Evolutionary conservation across 805 yeast genomes (phyloP).

Genomic region (Cyberlindnera misumaiensis): DNA sequence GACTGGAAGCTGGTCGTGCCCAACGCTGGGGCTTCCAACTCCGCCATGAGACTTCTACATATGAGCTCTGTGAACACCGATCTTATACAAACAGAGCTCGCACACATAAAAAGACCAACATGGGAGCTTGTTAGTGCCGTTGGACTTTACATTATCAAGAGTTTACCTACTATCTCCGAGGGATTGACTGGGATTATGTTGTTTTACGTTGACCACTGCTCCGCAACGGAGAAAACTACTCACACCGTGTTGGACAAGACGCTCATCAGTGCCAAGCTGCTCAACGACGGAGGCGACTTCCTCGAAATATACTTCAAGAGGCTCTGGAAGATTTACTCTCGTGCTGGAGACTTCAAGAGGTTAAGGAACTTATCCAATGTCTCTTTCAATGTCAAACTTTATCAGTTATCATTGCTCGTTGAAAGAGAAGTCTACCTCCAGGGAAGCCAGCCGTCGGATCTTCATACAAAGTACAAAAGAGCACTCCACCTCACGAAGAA

Average conservation of each 20-base stretch:
- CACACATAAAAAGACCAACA: conserved; percentile 11
- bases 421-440: conserved; percentile 24
- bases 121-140: conserved; percentile 8
- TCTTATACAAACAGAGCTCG: conserved; percentile 12
- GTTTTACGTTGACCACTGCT: background rate
- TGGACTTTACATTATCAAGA: conserved; percentile 6
- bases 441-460: conserved; percentile 13
- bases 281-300: background rate
- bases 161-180: conserved; percentile 1
- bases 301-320: conserved; percentile 7
- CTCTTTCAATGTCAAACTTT: conserved; percentile 31
- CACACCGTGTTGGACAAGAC: conserved; percentile 1
- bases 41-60: conserved; percentile 8
- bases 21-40: conserved; percentile 3
- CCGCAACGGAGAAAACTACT: background rate
- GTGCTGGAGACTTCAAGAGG: conserved; percentile 29
- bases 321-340: conserved; percentile 18
- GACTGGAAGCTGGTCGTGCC: conserved; percentile 15
- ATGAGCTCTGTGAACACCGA: conserved; percentile 10
- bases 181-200: background rate
- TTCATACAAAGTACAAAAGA: conserved; percentile 28
- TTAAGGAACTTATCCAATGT: conserved; percentile 41
- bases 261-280: background rate
- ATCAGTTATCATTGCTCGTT: conserved; percentile 7
- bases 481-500: conserved; percentile 24